A percentile compares a stretch with the other conserved stretches of the same genome.
phyloP scores from a whole-genome alignment of 2,329 filamentous ascomycete genomes.

The Trichophyton mentagrophytes region DNA sequence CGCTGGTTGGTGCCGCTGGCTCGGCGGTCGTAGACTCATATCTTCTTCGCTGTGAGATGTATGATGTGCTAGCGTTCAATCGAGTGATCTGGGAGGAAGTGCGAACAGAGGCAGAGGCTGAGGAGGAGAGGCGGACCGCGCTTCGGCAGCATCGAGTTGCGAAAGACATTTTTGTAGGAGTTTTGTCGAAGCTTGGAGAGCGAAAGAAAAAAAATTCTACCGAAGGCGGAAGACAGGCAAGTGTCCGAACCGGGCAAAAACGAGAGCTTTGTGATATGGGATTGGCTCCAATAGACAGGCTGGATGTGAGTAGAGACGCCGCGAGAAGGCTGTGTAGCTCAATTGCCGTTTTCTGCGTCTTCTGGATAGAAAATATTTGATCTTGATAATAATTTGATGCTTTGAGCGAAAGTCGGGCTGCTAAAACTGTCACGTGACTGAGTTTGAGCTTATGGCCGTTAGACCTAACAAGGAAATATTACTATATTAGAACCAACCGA shows the following conservation, averaged over 20 bases:
- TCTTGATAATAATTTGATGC: conserved; percentile 2
- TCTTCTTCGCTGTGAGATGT: conserved; percentile 41
- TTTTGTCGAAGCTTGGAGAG: neutral
- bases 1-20: conserved; percentile 49
- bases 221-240: neutral
- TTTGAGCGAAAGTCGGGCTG: neutral
- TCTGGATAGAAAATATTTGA: neutral
- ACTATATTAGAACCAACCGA: neutral
- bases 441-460: neutral
- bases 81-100: conserved; percentile 17
- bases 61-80: conserved; percentile 6
- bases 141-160: conserved; percentile 34
- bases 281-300: neutral
- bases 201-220: conserved; percentile 7
- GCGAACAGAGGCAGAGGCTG: conserved; percentile 17
- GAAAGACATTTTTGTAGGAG: conserved; percentile 26
- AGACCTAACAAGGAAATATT: neutral
- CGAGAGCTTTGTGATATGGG: neutral
- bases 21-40: conserved; percentile 71
- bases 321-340: neutral
- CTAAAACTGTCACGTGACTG: neutral
- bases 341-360: neutral
- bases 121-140: conserved; percentile 27
- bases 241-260: neutral
- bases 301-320: neutral